phyloP scores from a whole-genome alignment of 78 protist genomes.

The Dictyostelium brefeldianum region DNA sequence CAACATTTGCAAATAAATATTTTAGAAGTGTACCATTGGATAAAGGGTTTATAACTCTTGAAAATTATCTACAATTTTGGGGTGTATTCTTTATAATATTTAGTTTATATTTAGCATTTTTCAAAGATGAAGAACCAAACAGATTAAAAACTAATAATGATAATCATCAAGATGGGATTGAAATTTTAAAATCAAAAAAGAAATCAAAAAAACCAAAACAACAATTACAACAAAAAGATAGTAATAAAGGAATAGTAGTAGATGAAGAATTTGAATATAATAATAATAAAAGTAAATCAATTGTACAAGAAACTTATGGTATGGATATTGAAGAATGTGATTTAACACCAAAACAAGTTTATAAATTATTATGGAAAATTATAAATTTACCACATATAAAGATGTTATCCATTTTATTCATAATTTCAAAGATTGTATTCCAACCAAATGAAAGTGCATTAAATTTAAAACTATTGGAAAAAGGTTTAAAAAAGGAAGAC shows the following conservation, averaged over 20 bases:
- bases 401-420: slow-evolving; percentile 22
- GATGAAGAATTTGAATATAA: background rate
- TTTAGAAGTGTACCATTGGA: slow-evolving; percentile 23
- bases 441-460: slow-evolving; percentile 63
- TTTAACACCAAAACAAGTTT: slow-evolving; percentile 57
- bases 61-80: slow-evolving; percentile 56
- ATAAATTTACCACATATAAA: slow-evolving; percentile 43
- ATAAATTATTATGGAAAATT: slow-evolving; percentile 47
- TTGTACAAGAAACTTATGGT: slow-evolving; percentile 23
- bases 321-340: slow-evolving; percentile 7
- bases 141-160: background rate
- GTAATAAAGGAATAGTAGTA: background rate
- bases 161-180: background rate
- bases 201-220: background rate
- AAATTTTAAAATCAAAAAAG: background rate
- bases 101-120: slow-evolving; percentile 49
- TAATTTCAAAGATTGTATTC: slow-evolving; percentile 40
- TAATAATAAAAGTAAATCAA: background rate
- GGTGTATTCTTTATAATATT: slow-evolving; percentile 50
- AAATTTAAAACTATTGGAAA: slow-evolving; percentile 77
- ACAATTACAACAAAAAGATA: background rate
- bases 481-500: slow-evolving; percentile 77
- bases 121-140: slow-evolving; percentile 45
- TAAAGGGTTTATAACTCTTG: slow-evolving; percentile 5
- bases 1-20: slow-evolving; percentile 81